Base-by-base conservation (phyloP, 768 basidiomycete species). In the Mycena capillaripes region DNA sequence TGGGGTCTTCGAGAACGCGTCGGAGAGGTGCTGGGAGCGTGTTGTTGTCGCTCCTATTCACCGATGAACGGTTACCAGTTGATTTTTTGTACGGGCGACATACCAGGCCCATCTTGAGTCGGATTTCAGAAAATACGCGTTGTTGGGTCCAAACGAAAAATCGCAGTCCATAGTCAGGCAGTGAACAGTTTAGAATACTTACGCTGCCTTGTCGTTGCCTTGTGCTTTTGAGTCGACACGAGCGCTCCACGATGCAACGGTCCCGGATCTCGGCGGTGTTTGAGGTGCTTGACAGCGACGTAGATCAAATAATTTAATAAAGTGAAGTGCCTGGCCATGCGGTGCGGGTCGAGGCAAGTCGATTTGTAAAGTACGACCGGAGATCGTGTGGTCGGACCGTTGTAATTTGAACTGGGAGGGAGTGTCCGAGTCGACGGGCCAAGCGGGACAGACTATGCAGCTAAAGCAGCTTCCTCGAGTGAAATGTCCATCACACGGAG, bases 111-210 rank as follows among this genome's bases (percentile, higher is more conserved):
- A 65, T 0, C 25, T 32, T 1, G 53, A 48, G 50, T 62, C 68
- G 21, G 44, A 21, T 34, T 62, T 61, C 23, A 58, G 16, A n/a
- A 73, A 73, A 38, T 60, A 73, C 9, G 68, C 56, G 48, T 62
- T 61, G 63, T 69, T 73, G n/a, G 72, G 63, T 1, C 72, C 72
- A 30, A 70, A 73, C 7, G 62, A 65, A 40, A 70, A 69, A 19
- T 73, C 62, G 34, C 42, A 56, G 50, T 73, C 58, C 72, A 69
- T 73, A 19, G 38, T 4, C 34, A 17, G 40, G 23, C 9, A 30
- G 44, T 25, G n/a, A 14, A 25, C 21, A 10, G 19, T 17, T 4
- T 21, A 17, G 2, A 7, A 52, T 14, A 44, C n/a, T n/a, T n/a
- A n/a, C n/a, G n/a, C n/a, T n/a, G n/a, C n/a, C n/a, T n/a, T n/a